These are phyloP conservation scores for Mycena amicta DNA, from an alignment of 768 basidiomycete species.

Conservation along the genomic window DNA sequence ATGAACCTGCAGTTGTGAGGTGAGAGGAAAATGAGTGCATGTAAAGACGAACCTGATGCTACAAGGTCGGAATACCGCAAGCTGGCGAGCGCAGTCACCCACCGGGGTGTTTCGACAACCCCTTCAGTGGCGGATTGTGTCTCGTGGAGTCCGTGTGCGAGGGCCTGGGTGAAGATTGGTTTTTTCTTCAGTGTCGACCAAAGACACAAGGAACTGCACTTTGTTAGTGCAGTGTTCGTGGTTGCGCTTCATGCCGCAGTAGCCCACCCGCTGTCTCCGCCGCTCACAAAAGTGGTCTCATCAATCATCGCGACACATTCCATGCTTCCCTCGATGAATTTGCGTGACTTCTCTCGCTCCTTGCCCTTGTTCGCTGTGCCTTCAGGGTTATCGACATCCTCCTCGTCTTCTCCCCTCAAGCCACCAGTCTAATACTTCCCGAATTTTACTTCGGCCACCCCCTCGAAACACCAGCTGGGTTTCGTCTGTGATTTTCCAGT, in stretches of 20 bases:
- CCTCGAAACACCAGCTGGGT: conserved; percentile 95
- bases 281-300: conserved; percentile 88
- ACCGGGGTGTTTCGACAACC: conserved; percentile 75
- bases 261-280: conserved; percentile 96
- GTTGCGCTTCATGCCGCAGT: conserved; percentile 20
- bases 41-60: conserved; percentile 65
- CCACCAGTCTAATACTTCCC: conserved; percentile 81
- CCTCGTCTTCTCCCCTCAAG: conserved; percentile 62
- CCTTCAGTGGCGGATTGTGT: conserved; percentile 74
- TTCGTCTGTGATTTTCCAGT: conserved; percentile 96
- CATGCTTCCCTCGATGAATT: conserved; percentile 87
- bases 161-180: conserved; percentile 80
- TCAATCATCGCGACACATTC: conserved; percentile 96
- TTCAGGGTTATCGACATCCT: conserved; percentile 40
- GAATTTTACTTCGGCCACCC: conserved; percentile 80
- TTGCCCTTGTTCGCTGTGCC: conserved; percentile 29
- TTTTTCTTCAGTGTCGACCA: conserved; percentile 96
- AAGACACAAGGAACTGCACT: conserved; percentile 80
- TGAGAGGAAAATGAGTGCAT: neutral
- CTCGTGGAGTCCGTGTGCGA: conserved; percentile 88
- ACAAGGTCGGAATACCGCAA: conserved; percentile 90
- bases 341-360: conserved; percentile 39
- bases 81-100: conserved; percentile 85
- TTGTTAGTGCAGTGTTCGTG: neutral
- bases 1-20: conserved; percentile 66